Evolutionary conservation across 306 rosid genomes (phyloP).

Genomic region (Quercus robur): DNA sequence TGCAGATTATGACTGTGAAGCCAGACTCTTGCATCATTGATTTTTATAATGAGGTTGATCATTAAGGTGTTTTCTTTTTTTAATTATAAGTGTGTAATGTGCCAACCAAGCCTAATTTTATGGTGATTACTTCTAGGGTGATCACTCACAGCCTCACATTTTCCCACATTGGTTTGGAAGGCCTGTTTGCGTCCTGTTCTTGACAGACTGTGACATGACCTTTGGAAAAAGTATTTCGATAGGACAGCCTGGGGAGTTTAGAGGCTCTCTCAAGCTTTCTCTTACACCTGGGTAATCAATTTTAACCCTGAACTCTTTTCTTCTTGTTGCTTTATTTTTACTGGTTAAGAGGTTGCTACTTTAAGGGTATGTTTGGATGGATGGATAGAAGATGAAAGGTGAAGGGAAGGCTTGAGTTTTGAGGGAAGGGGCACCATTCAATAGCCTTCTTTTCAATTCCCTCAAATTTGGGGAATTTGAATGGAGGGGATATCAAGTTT

Average conservation of each 20-base stretch:
- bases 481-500: no score
- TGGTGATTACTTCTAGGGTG: conserved; percentile 63
- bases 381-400: no score
- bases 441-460: no score
- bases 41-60: conserved; percentile 77
- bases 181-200: conserved; percentile 64
- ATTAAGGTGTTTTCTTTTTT: not conserved
- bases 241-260: conserved; percentile 82
- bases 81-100: not conserved
- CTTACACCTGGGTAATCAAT: conserved; percentile 76
- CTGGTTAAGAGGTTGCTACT: no score
- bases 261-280: conserved; percentile 64
- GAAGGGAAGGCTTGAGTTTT: no score
- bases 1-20: conserved; percentile 63
- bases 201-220: conserved; percentile 88
- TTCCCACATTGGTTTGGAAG: conserved; percentile 88
- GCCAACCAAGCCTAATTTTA: conserved; percentile 23
- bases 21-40: conserved; percentile 91
- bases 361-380: no score
- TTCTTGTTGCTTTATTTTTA: not conserved
- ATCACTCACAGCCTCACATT: conserved; percentile 78
- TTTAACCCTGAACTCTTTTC: conserved; percentile 10
- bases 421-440: no score
- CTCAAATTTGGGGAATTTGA: no score
- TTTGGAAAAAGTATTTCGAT: conserved; percentile 63